Percentiles rank a stretch among this genome's conserved stretches.
Conservation (phyloP, 768 basidiomycete genomes). For the Russula brevipes region DNA sequence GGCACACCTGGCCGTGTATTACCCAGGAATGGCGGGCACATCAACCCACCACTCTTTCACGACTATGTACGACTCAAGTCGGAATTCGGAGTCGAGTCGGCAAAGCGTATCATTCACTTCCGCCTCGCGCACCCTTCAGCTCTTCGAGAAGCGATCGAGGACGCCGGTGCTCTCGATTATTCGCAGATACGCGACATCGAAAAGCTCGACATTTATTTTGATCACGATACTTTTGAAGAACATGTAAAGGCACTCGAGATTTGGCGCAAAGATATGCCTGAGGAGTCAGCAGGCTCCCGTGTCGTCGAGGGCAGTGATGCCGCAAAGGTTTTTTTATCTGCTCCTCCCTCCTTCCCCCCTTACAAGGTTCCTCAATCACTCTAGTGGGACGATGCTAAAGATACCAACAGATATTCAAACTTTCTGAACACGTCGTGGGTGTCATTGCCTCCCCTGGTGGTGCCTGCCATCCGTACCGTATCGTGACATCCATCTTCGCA, state of each 20-base stretch:
- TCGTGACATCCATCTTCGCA: constrained; percentile 54
- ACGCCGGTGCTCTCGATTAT: constrained; percentile 46
- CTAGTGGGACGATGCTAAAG: not conserved
- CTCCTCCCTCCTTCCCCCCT: too few species aligned
- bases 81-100: constrained; percentile 41
- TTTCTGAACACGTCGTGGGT: constrained; percentile 44
- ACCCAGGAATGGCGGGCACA: constrained; percentile 64
- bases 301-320: constrained; percentile 34
- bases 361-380: not conserved
- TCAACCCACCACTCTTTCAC: constrained; percentile 53
- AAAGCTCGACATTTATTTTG: constrained; percentile 52
- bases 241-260: constrained; percentile 41
- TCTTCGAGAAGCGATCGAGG: constrained; percentile 45
- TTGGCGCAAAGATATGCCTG: constrained; percentile 49
- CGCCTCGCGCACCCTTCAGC: constrained; percentile 53
- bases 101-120: constrained; percentile 54
- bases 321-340: constrained; percentile 31
- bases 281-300: constrained; percentile 35
- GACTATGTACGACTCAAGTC: constrained; percentile 49
- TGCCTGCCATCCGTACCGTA: constrained; percentile 64
- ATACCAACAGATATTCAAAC: constrained; percentile 42
- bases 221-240: constrained; percentile 38
- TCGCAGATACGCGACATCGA: constrained; percentile 57
- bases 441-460: constrained; percentile 52
- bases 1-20: not conserved